Conservation (phyloP, 2,329 filamentous ascomycete genomes). For the Trematosphaeria pertusa region DNA sequence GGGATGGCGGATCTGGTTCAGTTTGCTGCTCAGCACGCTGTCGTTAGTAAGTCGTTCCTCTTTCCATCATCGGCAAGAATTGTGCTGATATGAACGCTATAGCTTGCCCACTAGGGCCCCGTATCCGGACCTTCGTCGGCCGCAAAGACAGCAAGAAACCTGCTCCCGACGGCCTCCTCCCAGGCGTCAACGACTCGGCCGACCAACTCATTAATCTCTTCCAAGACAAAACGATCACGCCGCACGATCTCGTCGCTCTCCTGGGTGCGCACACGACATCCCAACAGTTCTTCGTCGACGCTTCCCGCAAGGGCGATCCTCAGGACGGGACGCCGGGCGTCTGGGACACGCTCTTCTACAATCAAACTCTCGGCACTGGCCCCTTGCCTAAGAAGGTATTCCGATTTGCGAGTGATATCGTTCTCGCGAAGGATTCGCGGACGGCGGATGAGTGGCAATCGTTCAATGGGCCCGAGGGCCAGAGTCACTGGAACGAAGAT, state of each 20-base stretch:
- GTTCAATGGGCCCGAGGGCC: conserved; percentile 19
- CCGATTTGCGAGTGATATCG: conserved; percentile 38
- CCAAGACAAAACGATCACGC: conserved; percentile 40
- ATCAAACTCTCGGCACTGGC: conserved; percentile 32
- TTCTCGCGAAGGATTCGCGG: conserved; percentile 32
- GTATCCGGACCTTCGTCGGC: conserved; percentile 39
- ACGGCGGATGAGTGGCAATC: conserved; percentile 34
- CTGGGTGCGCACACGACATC: conserved; percentile 41
- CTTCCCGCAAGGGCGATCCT: conserved; percentile 23
- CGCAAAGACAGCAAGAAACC: conserved; percentile 34
- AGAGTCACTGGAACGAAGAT: conserved; percentile 44
- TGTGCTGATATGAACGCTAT: not conserved
- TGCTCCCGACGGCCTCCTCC: conserved; percentile 33
- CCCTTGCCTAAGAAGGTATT: conserved; percentile 35
- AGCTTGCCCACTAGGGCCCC: conserved; percentile 40
- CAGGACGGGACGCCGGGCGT: conserved; percentile 42
- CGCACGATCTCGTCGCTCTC: conserved; percentile 40
- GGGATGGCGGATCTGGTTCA: conserved; percentile 45
- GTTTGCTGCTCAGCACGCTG: conserved; percentile 38
- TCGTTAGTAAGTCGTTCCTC: conserved; percentile 22
- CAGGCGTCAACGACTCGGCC: conserved; percentile 29
- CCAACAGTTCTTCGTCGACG: conserved; percentile 37
- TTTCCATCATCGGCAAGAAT: not conserved
- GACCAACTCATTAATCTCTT: conserved; percentile 42
- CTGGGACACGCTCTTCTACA: conserved; percentile 43